Evolutionary conservation across 108 stramenopile genomes (phyloP).

Genomic region (Cyclotella baltica): DNA sequence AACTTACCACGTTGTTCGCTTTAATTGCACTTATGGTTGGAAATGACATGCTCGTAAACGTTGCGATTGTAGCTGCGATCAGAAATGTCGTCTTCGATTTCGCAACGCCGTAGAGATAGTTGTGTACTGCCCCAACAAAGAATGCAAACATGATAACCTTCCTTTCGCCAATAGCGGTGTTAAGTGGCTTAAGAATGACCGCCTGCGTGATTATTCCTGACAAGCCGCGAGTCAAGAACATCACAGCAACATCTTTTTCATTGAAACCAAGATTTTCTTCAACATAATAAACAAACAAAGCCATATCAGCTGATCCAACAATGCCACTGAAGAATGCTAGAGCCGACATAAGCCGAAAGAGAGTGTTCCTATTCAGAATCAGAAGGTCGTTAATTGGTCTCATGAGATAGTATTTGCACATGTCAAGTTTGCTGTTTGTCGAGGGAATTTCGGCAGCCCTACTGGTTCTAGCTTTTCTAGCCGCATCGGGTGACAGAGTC

Average conservation of each 20-base stretch:
- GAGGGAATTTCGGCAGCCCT: conserved; percentile 30
- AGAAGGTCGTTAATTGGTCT: conserved; percentile 74
- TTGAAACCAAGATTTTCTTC: conserved; percentile 79
- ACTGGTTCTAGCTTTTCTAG: conserved; percentile 50
- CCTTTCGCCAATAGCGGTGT: conserved; percentile 72
- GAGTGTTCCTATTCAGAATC: conserved; percentile 79
- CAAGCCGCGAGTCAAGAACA: conserved; percentile 77
- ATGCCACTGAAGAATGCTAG: conserved; percentile 86
- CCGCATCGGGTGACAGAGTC: conserved; percentile 67
- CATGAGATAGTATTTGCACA: conserved; percentile 30
- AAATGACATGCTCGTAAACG: conserved; percentile 74
- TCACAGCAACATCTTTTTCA: conserved; percentile 63
- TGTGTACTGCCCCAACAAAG: conserved; percentile 56
- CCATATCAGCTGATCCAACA: conserved; percentile 69
- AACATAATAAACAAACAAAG: conserved; percentile 79
- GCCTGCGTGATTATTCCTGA: conserved; percentile 78
- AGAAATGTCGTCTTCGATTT: conserved; percentile 69
- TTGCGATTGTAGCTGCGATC: conserved; percentile 59
- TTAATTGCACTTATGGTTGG: conserved; percentile 90
- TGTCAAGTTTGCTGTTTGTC: conserved; percentile 18
- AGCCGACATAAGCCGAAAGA: conserved; percentile 75
- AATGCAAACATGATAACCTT: conserved; percentile 71
- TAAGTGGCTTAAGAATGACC: conserved; percentile 78
- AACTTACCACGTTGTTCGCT: conserved; percentile 77
- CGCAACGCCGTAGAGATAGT: conserved; percentile 75